Base-by-base conservation (phyloP, 2,329 filamentous ascomycete genomes). In the Didymella glomerata region DNA sequence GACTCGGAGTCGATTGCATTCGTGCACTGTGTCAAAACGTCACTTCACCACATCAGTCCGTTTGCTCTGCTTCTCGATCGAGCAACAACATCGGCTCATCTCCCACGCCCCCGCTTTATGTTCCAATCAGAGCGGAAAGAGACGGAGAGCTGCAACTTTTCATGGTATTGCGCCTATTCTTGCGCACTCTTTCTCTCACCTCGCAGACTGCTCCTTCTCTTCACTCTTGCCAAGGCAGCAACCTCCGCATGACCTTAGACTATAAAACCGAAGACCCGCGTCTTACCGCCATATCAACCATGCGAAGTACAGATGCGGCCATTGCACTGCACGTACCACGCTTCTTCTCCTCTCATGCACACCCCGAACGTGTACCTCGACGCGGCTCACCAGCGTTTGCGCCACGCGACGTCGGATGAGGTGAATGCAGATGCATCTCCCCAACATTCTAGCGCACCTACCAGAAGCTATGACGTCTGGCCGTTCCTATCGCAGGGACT, bases 161-260 rank as follows among this genome's bases (percentile, higher is more conserved):
- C 20, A 0, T 10, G 30, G 20, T n/a, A 22, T 24, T 25, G 14
- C 38, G 38, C 32, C 13, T 18, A 14, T n/a, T 40, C 14, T 18
- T 34, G 24, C 22, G 44, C 20, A 13, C 38, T 48, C 4, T 48
- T 28, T 34, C 56, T 41, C 48, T 51, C 47, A 48, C 57, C 42
- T 50, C 2, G 47, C 34, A 54, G 50, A 48, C 51, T 32, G 41
- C 57, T 42, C 41, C 41, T 55, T 59, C 46, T 32, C 32, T 54
- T 54, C 56, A 58, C 56, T 46, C 8, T 16, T 27, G 55, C 49
- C 45, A 53, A 54, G 49, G 56, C 50, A 58, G 24, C 50, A 34
- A 13, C 34, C 38, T 7, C 18, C 38, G 11, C 40, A 20, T 20
- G 13, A n/a, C n/a, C 30, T 13, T 44, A 27, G 24, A 20, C 28